These are phyloP conservation scores for Oidium heveae DNA, from an alignment of 2,329 filamentous ascomycete species.

Conservation along the genomic window DNA sequence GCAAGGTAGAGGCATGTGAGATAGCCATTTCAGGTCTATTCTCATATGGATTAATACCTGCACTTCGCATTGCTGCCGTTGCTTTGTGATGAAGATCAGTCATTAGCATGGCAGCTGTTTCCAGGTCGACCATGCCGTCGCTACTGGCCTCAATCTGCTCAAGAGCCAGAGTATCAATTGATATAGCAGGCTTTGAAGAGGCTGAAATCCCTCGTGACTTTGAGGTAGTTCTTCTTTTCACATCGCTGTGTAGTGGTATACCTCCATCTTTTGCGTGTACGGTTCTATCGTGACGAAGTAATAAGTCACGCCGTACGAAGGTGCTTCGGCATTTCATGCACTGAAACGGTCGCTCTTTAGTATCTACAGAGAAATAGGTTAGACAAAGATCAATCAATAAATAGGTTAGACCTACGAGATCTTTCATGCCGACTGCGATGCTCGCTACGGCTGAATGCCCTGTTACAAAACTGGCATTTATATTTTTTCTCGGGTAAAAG, in stretches of 20 bases:
- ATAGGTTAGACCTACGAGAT: slow-evolving; percentile 52
- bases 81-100: slow-evolving; percentile 95
- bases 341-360: slow-evolving; percentile 96
- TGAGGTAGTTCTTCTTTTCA: slow-evolving; percentile 54
- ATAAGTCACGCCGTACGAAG: slow-evolving; percentile 87
- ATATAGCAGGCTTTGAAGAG: slow-evolving; percentile 52
- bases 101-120: slow-evolving; percentile 95
- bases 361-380: slow-evolving; percentile 33
- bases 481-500: slow-evolving; percentile 87
- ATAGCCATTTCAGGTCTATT: slow-evolving; percentile 39
- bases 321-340: slow-evolving; percentile 96
- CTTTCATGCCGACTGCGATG: slow-evolving; percentile 91
- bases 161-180: slow-evolving; percentile 61
- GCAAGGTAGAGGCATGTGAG: slow-evolving; percentile 41
- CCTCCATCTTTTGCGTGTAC: slow-evolving; percentile 97
- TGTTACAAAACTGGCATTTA: slow-evolving; percentile 96
- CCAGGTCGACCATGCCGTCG: slow-evolving; percentile 82
- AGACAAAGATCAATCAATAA: neutral
- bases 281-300: slow-evolving; percentile 90
- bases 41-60: slow-evolving; percentile 25
- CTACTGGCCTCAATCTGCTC: slow-evolving; percentile 83
- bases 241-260: slow-evolving; percentile 77
- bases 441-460: slow-evolving; percentile 92
- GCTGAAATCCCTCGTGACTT: slow-evolving; percentile 38
- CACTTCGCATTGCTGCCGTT: slow-evolving; percentile 43